A percentile compares a stretch with the other conserved stretches of the same genome.
Conservation (phyloP, 78 protist genomes). For the Dictyostelium firmibasis region DNA sequence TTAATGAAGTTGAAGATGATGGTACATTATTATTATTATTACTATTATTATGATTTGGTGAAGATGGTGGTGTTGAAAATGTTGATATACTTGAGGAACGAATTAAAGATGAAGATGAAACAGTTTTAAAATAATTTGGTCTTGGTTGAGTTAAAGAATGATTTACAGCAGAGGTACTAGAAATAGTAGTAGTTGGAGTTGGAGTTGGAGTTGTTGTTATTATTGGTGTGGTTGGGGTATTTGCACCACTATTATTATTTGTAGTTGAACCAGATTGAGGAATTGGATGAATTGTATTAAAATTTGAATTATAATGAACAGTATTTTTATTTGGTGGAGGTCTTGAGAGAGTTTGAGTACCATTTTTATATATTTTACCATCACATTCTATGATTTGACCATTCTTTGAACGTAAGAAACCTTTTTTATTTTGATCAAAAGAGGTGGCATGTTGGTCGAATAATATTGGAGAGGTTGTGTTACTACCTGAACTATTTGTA, state of each 20-base stretch:
- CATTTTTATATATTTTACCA: neutral
- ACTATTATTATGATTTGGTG: neutral
- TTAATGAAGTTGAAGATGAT: neutral
- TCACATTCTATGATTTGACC: conserved; percentile 10
- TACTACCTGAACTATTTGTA: neutral
- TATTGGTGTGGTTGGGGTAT: neutral
- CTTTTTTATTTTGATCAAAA: conserved; percentile 37
- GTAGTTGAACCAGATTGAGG: neutral
- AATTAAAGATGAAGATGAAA: conserved; percentile 4
- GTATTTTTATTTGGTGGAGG: conserved; percentile 11
- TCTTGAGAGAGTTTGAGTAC: neutral
- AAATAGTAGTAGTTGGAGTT: neutral
- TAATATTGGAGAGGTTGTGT: neutral
- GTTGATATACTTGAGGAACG: conserved; percentile 66
- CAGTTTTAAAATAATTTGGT: conserved; percentile 30
- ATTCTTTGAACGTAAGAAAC: conserved; percentile 21
- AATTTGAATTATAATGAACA: neutral
- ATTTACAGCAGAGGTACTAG: conserved; percentile 4
- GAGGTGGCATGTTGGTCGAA: neutral
- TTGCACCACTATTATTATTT: neutral
- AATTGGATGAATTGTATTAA: neutral
- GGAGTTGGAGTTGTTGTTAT: neutral
- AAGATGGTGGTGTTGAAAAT: conserved; percentile 39
- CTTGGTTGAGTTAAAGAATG: conserved; percentile 70
- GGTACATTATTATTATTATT: neutral